Evolutionary conservation across 2,329 filamentous ascomycete genomes (phyloP), one percentile per base, ranked within the genome.

Genomic region (Botrytis tulipae): DNA sequence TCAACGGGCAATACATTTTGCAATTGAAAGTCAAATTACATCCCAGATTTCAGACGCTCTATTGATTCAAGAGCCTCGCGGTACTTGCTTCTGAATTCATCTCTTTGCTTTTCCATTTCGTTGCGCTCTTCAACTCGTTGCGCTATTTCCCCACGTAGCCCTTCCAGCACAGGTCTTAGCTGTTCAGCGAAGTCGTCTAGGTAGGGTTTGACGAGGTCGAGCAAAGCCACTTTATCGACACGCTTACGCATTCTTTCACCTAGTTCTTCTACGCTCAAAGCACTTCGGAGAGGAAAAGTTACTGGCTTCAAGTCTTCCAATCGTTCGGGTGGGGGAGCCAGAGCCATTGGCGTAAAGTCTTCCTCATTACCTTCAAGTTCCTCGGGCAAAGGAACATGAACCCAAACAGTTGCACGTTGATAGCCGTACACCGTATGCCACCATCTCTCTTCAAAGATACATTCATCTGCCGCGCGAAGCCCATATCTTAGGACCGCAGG

Each of bases 341-440:
- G 0, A 40, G 25, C 0, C n/a, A n/a, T 67, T 51, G 44, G 32
- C 25, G 37, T 3, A 8, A n/a, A 46, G 14, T 2, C 32, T 51
- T 51, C 14, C 4, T 22, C 25, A 5, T 25, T 12, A 48, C 25
- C 3, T 1, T 37, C 44, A 25, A 29, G 29, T 1, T 48, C 20
- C 1, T 14, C 22, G 18, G 46, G 7, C 8, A 1, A 2, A n/a
- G 46, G 65, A 6, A 29, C 0, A 40, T 40, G 6, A 37, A 54
- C 0, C 46, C 35, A 40, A 2, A 67, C 46, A 54, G 0, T 0
- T 20, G 14, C 44, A 29, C 3, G 1, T 14, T 1, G 14, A 1
- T 0, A 37, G 4, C 0, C 0, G 9, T 0, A 0, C 3, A 0
- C 10, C 12, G 3, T 1, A 20, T 20, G 37, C 25, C n/a, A 62